Percentiles rank a stretch among this genome's conserved stretches.
phyloP scores from a whole-genome alignment of 1,284 basidiomycete genomes.

The Agaricales sp. region DNA sequence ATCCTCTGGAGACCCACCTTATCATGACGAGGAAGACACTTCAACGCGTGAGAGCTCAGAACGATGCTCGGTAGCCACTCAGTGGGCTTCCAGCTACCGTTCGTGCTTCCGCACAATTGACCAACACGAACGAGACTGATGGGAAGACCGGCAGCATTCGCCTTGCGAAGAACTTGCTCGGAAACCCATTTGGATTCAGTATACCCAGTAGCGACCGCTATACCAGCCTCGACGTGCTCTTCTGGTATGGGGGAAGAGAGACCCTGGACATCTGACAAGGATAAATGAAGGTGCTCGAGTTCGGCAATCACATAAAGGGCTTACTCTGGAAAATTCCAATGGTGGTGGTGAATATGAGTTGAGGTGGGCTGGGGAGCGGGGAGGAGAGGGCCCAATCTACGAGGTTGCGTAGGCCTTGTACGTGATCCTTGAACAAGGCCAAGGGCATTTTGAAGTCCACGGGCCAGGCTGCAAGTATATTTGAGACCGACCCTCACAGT shows the following conservation, averaged over 20 bases:
- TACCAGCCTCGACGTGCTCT: constrained; percentile 15
- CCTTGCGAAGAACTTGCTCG: constrained; percentile 20
- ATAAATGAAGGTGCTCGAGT: too few relatives aligned
- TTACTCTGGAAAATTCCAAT: constrained; percentile 17
- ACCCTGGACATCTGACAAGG: constrained; percentile 11
- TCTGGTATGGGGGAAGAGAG: constrained; percentile 13
- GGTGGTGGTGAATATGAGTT: constrained; percentile 17
- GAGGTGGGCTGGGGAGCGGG: constrained; percentile 9
- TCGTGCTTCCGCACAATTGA: constrained; percentile 28
- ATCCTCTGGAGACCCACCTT: constrained; percentile 15
- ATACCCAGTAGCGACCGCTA: constrained; percentile 24
- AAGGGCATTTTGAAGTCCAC: constrained; percentile 28
- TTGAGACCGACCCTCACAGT: not conserved
- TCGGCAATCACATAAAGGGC: not conserved
- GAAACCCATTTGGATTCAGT: constrained; percentile 29
- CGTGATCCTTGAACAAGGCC: constrained; percentile 22
- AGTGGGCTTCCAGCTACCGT: constrained; percentile 30
- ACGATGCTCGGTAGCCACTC: constrained; percentile 37
- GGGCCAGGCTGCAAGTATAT: constrained; percentile 22
- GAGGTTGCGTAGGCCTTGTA: constrained; percentile 23
- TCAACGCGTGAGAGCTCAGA: constrained; percentile 19
- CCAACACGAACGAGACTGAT: constrained; percentile 28
- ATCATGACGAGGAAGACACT: constrained; percentile 18
- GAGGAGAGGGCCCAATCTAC: constrained; percentile 25
- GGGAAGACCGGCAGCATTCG: constrained; percentile 15